phyloP scores from a whole-genome alignment of 768 basidiomycete genomes.

The Mycena capillaripes region DNA sequence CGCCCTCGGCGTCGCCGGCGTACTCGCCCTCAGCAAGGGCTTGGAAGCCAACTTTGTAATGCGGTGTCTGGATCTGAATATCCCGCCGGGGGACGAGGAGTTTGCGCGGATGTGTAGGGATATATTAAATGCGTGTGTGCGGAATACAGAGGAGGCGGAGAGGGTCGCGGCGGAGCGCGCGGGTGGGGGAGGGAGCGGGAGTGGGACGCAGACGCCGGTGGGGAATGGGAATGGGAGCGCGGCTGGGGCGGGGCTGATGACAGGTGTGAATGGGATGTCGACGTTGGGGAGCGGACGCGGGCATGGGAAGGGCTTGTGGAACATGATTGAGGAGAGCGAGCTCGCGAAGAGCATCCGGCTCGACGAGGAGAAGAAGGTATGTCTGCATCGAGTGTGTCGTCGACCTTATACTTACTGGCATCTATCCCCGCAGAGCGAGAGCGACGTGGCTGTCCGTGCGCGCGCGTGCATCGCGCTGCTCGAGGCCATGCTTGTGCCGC shows the following conservation, averaged over 20 bases:
- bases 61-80: constrained; percentile 93
- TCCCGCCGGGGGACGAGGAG: constrained; percentile 87
- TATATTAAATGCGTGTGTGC: constrained; percentile 90
- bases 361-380: constrained; percentile 68
- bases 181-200: not conserved
- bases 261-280: not conserved
- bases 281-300: constrained; percentile 63
- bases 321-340: constrained; percentile 89
- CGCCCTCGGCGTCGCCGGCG: constrained; percentile 87
- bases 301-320: constrained; percentile 80
- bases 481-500: constrained; percentile 43
- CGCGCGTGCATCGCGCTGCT: constrained; percentile 57
- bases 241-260: not conserved
- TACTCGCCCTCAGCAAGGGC: constrained; percentile 92
- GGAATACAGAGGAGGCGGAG: constrained; percentile 94
- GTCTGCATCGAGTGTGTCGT: not conserved
- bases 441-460: constrained; percentile 63
- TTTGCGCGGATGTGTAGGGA: constrained; percentile 90
- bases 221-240: constrained; percentile 5
- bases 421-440: constrained; percentile 54
- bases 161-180: constrained; percentile 35
- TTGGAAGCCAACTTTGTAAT: constrained; percentile 88
- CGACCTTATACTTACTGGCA: constrained; percentile 6
- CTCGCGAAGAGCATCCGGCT: constrained; percentile 78
- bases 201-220: constrained; percentile 43